phyloP scores from a whole-genome alignment of 805 yeast genomes.

The Yamadazyma nakazawae region DNA sequence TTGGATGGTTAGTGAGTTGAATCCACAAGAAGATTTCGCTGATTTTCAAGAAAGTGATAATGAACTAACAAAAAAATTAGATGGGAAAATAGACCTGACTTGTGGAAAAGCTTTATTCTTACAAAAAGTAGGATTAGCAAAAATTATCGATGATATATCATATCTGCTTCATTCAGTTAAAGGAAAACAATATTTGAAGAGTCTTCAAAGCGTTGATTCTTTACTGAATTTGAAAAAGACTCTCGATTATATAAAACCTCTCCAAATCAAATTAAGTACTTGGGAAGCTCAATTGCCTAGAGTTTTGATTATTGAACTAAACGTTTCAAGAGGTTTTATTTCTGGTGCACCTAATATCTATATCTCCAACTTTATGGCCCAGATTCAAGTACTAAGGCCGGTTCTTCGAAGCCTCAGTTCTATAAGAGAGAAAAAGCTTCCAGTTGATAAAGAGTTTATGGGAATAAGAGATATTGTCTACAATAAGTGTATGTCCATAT shows the following conservation, averaged over 20 bases:
- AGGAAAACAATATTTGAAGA: conserved; percentile 45
- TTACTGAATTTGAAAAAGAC: conserved; percentile 57
- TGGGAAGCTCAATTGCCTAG: conserved; percentile 75
- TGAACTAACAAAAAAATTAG: conserved; percentile 22
- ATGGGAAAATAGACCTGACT: conserved; percentile 62
- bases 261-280: conserved; percentile 63
- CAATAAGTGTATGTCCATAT: conserved; percentile 66
- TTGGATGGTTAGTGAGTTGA: conserved; percentile 72
- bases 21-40: conserved; percentile 74
- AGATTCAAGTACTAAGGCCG: conserved; percentile 56
- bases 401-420: conserved; percentile 23
- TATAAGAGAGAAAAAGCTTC: conserved; percentile 29
- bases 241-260: conserved; percentile 71
- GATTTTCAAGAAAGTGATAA: conserved; percentile 48
- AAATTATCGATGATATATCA: conserved; percentile 67
- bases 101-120: conserved; percentile 66
- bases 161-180: conserved; percentile 66
- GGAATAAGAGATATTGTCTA: conserved; percentile 69
- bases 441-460: conserved; percentile 80
- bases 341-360: conserved; percentile 58
- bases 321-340: conserved; percentile 56
- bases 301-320: conserved; percentile 58
- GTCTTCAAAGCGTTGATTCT: conserved; percentile 5
- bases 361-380: conserved; percentile 89
- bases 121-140: conserved; percentile 63